These are phyloP conservation scores for Brassica incana DNA, from an alignment of 345 rosid genomes.

Conservation along the genomic window DNA sequence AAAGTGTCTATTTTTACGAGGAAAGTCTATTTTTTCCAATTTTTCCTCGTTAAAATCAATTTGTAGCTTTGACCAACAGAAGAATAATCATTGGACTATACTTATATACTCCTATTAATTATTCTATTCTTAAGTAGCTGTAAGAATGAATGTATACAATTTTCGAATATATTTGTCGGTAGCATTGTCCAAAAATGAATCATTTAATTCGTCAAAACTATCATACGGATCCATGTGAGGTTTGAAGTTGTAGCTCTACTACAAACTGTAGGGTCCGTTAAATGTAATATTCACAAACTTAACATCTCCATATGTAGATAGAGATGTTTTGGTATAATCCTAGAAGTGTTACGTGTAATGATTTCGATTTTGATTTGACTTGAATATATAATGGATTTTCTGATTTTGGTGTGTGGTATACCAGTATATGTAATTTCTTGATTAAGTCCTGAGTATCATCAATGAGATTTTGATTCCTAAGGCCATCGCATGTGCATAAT, in stretches of 20 bases:
- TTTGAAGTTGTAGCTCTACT: constrained; percentile 20
- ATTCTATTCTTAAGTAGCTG: constrained; percentile 4
- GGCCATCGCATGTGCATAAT: constrained; percentile 32
- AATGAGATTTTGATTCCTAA: constrained; percentile 27
- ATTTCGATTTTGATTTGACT: constrained; percentile 36
- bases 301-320: constrained; percentile 17
- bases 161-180: constrained; percentile 13
- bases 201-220: constrained; percentile 27
- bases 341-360: constrained; percentile 1
- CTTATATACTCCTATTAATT: neutral
- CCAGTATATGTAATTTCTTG: neutral
- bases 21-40: too few species aligned
- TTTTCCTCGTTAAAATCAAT: neutral
- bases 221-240: constrained; percentile 35
- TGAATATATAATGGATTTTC: constrained; percentile 25
- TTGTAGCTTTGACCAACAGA: constrained; percentile 23
- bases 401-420: constrained; percentile 25
- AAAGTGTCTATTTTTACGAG: too few species aligned
- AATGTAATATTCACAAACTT: constrained; percentile 16
- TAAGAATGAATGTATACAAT: neutral
- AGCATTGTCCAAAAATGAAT: constrained; percentile 20
- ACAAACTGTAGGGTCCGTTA: constrained; percentile 27
- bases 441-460: constrained; percentile 7
- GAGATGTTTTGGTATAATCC: constrained; percentile 15
- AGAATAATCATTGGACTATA: constrained; percentile 23